Evolutionary conservation across 139 green algal species (phyloP), one percentile per base, ranked within the genome.

Genomic region (Nannochloris sp.): DNA sequence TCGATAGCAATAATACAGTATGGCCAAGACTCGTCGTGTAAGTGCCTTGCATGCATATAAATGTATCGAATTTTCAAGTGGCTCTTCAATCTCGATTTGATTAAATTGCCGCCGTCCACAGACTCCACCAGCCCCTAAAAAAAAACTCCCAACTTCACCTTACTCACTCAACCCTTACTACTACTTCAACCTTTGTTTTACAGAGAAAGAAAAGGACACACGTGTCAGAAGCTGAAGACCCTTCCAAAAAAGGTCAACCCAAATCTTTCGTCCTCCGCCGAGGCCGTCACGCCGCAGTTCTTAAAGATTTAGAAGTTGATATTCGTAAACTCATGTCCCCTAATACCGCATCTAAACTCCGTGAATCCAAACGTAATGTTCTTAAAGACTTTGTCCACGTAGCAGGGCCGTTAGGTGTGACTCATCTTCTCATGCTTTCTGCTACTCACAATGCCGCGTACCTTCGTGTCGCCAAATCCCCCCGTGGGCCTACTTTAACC

Each of bases 321-420:
- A 34, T 98, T 33, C 72, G 90, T 13, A 76, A 87, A n/a, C 78
- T 97, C 59, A 94, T 98, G 86, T 60, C 86, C 64, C 93, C 93
- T 46, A 85, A 96, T 84, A 98, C 93, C 1, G 93, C 93, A 1
- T 29, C 71, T 0, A 80, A 86, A 36, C 83, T 98, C 4, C 87
- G 83, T 77, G 90, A 90, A 63, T 87, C 78, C 33, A 87, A 81
- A 60, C 32, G 54, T 2, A 97, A 97, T 74, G 80, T 70, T 25
- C 69, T 99, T 38, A 95, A 93, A 61, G 95, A 99, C 73, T 99
- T 98, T 80, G 76, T 99, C 32, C 60, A 93, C 5, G 89, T 99
- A 55, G 83, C 89, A 4, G 94, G 92, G 0, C 92, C 92, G 0
- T 73, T 99, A 64, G 94, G 95, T 0, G 88, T 99, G 14, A 93